Percentiles rank a stretch among this genome's conserved stretches.
Conservation (phyloP, 768 basidiomycete genomes). For the Panus rudis region DNA sequence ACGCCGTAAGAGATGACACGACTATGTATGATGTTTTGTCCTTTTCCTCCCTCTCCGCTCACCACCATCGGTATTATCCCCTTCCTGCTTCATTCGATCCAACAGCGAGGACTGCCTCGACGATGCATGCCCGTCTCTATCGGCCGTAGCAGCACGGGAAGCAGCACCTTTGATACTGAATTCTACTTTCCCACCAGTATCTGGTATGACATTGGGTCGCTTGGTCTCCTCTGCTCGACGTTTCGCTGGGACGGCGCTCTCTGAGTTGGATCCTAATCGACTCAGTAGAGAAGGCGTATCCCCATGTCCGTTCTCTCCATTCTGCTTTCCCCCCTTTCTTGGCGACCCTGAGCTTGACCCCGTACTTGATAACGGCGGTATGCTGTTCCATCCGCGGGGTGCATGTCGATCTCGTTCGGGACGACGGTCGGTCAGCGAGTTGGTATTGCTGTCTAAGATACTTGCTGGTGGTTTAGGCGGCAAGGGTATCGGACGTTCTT, state of each 20-base stretch:
- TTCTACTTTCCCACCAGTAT: background rate
- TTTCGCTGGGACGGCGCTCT: slow-evolving; percentile 11
- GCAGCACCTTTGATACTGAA: slow-evolving; percentile 1
- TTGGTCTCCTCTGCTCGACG: slow-evolving; percentile 14
- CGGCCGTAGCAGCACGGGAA: slow-evolving; percentile 1
- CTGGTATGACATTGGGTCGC: background rate
- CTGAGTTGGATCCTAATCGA: slow-evolving; percentile 11
- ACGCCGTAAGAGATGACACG: background rate
- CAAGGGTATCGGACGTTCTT: background rate
- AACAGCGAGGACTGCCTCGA: too few relatives aligned
- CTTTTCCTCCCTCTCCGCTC: slow-evolving; percentile 10
- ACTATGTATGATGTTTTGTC: slow-evolving; percentile 12
- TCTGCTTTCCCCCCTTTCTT: background rate
- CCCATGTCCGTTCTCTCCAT: slow-evolving; percentile 6
- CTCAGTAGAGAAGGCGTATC: slow-evolving; percentile 18
- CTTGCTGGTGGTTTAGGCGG: slow-evolving; percentile 3
- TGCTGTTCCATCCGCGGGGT: background rate
- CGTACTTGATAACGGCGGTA: slow-evolving; percentile 1
- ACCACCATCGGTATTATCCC: slow-evolving; percentile 3
- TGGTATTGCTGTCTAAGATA: background rate
- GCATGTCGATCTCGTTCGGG: background rate
- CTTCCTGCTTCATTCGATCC: slow-evolving; percentile 9
- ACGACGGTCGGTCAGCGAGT: background rate
- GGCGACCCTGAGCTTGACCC: background rate
- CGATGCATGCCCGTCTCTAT: slow-evolving; percentile 1